phyloP scores from a whole-genome alignment of 176 grass and related monocot genomes.

The Eragrostis nindensis region DNA sequence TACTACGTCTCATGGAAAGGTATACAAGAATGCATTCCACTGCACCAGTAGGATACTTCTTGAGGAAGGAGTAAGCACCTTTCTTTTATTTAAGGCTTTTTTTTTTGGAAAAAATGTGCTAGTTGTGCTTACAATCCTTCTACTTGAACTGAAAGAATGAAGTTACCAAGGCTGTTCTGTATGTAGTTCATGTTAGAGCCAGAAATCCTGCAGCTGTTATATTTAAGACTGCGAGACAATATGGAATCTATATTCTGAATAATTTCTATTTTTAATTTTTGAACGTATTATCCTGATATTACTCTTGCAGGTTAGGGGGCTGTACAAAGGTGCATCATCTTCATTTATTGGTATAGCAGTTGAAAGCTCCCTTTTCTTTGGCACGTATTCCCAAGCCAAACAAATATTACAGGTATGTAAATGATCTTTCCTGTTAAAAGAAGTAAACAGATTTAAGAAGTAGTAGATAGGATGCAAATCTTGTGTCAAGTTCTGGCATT shows the following conservation, averaged over 20 bases:
- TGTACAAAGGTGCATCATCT: constrained; percentile 95
- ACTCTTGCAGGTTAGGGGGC: constrained; percentile 72
- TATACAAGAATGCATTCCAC: constrained; percentile 86
- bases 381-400: constrained; percentile 84
- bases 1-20: constrained; percentile 70
- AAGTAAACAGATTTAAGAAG: constrained; percentile 1
- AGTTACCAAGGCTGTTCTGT: neutral
- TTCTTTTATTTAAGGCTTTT: constrained; percentile 36
- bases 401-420: constrained; percentile 77
- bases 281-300: neutral
- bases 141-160: constrained; percentile 24
- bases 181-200: constrained; percentile 1
- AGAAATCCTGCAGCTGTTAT: constrained; percentile 18
- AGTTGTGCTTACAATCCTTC: neutral
- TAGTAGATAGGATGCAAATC: constrained; percentile 11
- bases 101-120: constrained; percentile 30
- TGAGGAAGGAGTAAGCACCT: constrained; percentile 86
- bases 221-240: neutral
- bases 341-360: constrained; percentile 90
- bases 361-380: constrained; percentile 95
- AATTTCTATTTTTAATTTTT: constrained; percentile 8
- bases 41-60: constrained; percentile 81
- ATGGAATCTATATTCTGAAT: constrained; percentile 14
- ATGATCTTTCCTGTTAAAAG: constrained; percentile 31
- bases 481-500: neutral